Percentiles rank a stretch among this genome's conserved stretches.
phyloP scores from a whole-genome alignment of 2,329 filamentous ascomycete species.

The Penicillium sp. region DNA sequence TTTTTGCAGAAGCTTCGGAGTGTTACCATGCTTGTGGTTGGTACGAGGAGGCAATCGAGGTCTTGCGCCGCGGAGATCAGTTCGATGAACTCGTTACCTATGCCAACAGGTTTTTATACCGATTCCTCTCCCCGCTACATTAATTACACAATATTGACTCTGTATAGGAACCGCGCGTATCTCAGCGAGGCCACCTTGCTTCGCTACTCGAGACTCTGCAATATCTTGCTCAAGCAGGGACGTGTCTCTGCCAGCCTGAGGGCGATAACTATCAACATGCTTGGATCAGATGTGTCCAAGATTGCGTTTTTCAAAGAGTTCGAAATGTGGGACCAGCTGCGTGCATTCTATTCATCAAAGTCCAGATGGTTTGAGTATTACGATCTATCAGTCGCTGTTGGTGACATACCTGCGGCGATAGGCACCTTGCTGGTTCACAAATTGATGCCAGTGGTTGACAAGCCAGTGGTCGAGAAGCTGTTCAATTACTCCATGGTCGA shows the following conservation, averaged over 20 bases:
- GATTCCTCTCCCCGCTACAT: background rate
- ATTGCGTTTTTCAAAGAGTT: conserved; percentile 18
- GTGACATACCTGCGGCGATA: conserved; percentile 8
- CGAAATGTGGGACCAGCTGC: conserved; percentile 15
- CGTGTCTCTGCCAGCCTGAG: conserved; percentile 14
- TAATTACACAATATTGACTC: background rate
- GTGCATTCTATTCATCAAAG: conserved; percentile 6
- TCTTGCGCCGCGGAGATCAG: conserved; percentile 12
- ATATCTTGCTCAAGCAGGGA: conserved; percentile 17
- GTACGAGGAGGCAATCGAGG: conserved; percentile 16
- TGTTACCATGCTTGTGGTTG: conserved; percentile 11
- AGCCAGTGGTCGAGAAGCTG: background rate
- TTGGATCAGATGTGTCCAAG: conserved; percentile 13
- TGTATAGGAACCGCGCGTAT: conserved; percentile 3
- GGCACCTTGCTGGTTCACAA: conserved; percentile 1
- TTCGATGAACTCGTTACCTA: conserved; percentile 20
- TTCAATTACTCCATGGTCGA: conserved; percentile 5
- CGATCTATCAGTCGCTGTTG: conserved; percentile 5
- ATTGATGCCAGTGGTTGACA: conserved; percentile 2
- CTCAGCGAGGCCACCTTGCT: conserved; percentile 1
- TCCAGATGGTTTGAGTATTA: conserved; percentile 13
- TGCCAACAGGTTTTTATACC: conserved; percentile 6
- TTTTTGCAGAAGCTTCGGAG: conserved; percentile 12
- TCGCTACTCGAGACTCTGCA: conserved; percentile 17
- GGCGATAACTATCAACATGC: conserved; percentile 12